Conservation (phyloP, 2,329 filamentous ascomycete species). For the Nectriaceae sp. region DNA sequence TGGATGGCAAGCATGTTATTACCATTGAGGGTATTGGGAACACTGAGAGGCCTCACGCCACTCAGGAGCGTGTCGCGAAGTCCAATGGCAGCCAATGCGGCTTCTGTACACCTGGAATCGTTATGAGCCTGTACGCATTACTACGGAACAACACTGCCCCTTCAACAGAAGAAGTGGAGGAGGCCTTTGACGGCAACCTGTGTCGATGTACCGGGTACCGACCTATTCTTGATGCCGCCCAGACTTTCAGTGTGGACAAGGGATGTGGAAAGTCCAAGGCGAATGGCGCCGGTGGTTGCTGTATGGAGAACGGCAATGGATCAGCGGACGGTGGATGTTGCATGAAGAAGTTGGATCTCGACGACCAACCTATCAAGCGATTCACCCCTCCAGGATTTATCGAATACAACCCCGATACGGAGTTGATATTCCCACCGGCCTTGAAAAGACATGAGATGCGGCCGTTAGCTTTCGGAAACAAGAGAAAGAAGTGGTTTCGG, state of each 20-base stretch:
- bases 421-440: conserved; percentile 90
- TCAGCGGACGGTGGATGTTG: conserved; percentile 60
- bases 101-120: conserved; percentile 96
- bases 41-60: conserved; percentile 81
- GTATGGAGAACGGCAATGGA: conserved; percentile 64
- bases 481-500: conserved; percentile 90
- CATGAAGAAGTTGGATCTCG: conserved; percentile 57
- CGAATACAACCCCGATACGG: conserved; percentile 88
- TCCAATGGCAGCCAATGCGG: conserved; percentile 90
- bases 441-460: conserved; percentile 81
- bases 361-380: conserved; percentile 58
- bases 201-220: conserved; percentile 95
- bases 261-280: conserved; percentile 45
- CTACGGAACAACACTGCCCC: conserved; percentile 81
- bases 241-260: conserved; percentile 72
- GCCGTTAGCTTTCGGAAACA: conserved; percentile 88
- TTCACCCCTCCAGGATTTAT: conserved; percentile 92
- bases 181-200: conserved; percentile 95
- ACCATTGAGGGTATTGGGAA: conserved; percentile 96
- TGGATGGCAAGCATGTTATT: conserved; percentile 97
- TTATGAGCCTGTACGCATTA: conserved; percentile 95
- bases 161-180: conserved; percentile 82
- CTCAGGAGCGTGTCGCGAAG: conserved; percentile 88
- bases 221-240: conserved; percentile 90
- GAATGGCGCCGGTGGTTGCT: conserved; percentile 61